Percentiles rank a stretch among this genome's conserved stretches.
Evolutionary conservation across 2,329 filamentous ascomycete species (phyloP).

Genomic region (Atkinsonella texensis): DNA sequence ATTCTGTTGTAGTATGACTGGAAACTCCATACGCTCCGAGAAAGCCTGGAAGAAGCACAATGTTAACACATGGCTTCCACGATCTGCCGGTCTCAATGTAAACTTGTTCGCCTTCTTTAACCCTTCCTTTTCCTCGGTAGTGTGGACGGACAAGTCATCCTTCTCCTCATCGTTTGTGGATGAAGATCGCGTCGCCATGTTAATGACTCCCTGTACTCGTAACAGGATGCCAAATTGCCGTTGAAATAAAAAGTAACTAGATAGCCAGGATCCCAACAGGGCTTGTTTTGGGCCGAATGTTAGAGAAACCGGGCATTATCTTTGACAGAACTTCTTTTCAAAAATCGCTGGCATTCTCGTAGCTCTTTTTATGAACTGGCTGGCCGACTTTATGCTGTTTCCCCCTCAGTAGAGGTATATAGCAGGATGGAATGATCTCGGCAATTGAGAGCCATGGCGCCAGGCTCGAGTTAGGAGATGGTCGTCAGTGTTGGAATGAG

Average conservation of each 20-base stretch:
- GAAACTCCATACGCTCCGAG: conserved; percentile 55
- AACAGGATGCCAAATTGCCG: not conserved
- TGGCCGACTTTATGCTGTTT: no score
- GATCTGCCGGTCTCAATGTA: conserved; percentile 11
- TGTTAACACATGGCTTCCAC: conserved; percentile 20
- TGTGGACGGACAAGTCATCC: not conserved
- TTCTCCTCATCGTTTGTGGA: conserved; percentile 1
- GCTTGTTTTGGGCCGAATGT: not conserved
- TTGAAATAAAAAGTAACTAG: not conserved
- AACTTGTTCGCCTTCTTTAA: not conserved
- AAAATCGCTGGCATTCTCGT: not conserved
- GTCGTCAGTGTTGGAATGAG: not conserved
- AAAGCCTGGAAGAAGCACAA: conserved; percentile 34
- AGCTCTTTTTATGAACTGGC: not conserved
- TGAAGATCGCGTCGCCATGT: not conserved
- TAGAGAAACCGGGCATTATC: not conserved
- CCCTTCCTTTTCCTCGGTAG: not conserved
- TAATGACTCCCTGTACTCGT: not conserved
- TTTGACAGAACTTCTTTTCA: not conserved
- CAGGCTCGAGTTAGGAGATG: not conserved
- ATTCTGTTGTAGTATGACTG: conserved; percentile 50
- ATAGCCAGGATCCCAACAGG: not conserved
- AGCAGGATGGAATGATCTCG: not conserved
- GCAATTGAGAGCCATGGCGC: not conserved
- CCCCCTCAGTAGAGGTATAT: not conserved